Conservation (phyloP, 345 rosid species). For the Lumnitzera racemosa region DNA sequence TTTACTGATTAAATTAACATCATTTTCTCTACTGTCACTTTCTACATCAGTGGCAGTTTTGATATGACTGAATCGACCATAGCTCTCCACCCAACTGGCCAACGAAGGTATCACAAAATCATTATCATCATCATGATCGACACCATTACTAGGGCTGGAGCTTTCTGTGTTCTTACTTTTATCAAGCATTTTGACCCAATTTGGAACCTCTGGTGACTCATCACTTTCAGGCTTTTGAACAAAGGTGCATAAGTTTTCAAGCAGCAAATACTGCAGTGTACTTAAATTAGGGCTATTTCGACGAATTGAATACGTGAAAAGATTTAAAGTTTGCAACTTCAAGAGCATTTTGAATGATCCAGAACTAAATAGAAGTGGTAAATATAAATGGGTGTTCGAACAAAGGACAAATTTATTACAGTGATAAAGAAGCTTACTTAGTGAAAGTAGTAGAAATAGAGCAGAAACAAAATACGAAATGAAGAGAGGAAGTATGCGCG, state of each 20-base stretch:
- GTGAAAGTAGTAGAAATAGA: no score
- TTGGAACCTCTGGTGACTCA: constrained; percentile 64
- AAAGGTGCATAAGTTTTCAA: constrained; percentile 17
- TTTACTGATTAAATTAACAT: constrained; percentile 39
- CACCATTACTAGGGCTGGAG: constrained; percentile 35
- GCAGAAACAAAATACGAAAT: no score
- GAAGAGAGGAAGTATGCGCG: no score
- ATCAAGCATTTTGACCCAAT: constrained; percentile 43
- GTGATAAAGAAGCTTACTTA: no score
- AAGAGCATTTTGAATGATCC: constrained; percentile 14
- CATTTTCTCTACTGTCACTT: constrained; percentile 18
- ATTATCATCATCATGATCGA: constrained; percentile 25
- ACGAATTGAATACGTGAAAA: constrained; percentile 5
- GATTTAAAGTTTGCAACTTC: constrained; percentile 7
- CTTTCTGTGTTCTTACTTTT: constrained; percentile 17
- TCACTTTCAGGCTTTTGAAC: constrained; percentile 13
- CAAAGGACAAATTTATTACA: no score
- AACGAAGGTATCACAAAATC: constrained; percentile 81
- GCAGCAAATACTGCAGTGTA: neutral
- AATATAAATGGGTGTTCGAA: neutral
- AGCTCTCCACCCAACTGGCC: constrained; percentile 46
- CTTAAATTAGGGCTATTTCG: no score
- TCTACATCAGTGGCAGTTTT: constrained; percentile 6
- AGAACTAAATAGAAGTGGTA: neutral
- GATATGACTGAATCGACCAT: constrained; percentile 9